Evolutionary conservation across 768 basidiomycete genomes (phyloP).

Genomic region (Podaxis sp.): DNA sequence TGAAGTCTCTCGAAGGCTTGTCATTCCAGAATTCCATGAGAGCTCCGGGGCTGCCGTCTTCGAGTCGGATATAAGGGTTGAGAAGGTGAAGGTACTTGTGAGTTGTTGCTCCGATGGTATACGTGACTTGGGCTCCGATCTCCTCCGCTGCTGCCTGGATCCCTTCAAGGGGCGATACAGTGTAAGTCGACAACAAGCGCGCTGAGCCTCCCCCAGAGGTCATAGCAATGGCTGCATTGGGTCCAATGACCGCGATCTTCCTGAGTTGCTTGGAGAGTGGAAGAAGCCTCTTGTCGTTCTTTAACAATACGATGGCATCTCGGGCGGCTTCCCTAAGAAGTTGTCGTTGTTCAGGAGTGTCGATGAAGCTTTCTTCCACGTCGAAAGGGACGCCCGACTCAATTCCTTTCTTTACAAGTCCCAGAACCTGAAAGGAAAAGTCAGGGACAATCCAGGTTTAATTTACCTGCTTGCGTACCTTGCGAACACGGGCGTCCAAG

Average conservation of each 20-base stretch:
- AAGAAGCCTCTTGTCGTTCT: slow-evolving; percentile 54
- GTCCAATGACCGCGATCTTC: slow-evolving; percentile 62
- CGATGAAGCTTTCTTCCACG: slow-evolving; percentile 43
- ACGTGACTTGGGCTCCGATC: slow-evolving; percentile 46
- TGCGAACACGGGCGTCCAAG: slow-evolving; percentile 39
- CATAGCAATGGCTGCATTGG: slow-evolving; percentile 53
- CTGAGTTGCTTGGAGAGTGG: slow-evolving; percentile 40
- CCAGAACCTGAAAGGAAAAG: slow-evolving; percentile 38
- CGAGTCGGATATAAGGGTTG: slow-evolving; percentile 42
- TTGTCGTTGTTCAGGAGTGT: slow-evolving; percentile 46
- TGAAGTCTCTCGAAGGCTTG: slow-evolving; percentile 36
- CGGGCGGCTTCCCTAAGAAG: slow-evolving; percentile 52
- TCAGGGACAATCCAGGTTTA: background rate
- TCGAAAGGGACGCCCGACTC: slow-evolving; percentile 57
- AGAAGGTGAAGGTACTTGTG: slow-evolving; percentile 53
- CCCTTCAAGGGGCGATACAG: slow-evolving; percentile 58
- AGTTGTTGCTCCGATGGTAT: slow-evolving; percentile 40
- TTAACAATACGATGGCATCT: slow-evolving; percentile 58
- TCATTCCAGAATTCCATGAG: slow-evolving; percentile 48
- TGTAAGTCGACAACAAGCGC: slow-evolving; percentile 47
- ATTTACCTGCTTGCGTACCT: slow-evolving; percentile 22
- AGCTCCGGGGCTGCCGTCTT: slow-evolving; percentile 37
- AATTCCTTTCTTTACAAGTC: slow-evolving; percentile 44
- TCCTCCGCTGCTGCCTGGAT: slow-evolving; percentile 42
- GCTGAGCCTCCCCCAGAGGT: slow-evolving; percentile 66